Conservation (phyloP, 1,284 basidiomycete species). For the Heterobasidion irregulare region DNA sequence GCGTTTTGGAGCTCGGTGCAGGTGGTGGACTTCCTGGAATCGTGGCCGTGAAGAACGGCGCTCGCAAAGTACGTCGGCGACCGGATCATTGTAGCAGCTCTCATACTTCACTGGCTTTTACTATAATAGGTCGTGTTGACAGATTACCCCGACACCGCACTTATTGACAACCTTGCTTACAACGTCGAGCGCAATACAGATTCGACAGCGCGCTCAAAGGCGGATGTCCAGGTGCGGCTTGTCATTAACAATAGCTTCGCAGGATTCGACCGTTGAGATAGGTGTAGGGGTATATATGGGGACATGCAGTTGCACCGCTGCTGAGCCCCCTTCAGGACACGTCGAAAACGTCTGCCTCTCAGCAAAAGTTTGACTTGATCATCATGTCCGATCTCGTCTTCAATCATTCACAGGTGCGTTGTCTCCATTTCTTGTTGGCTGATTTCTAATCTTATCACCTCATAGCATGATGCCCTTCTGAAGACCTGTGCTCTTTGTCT, state of each 20-base stretch:
- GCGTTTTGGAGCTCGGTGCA: constrained; percentile 86
- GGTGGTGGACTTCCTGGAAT: constrained; percentile 87
- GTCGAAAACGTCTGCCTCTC: constrained; percentile 6
- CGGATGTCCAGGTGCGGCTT: constrained; percentile 41
- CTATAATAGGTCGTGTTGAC: constrained; percentile 72
- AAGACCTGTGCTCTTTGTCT: constrained; percentile 58
- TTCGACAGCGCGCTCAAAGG: constrained; percentile 18
- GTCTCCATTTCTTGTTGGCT: background rate
- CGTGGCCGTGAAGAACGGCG: constrained; percentile 63
- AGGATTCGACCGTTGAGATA: too few relatives aligned
- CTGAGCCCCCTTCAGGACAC: constrained; percentile 27
- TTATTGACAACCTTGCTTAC: constrained; percentile 72
- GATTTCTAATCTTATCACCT: constrained; percentile 4
- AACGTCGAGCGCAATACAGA: constrained; percentile 63
- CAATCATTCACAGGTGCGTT: constrained; percentile 70
- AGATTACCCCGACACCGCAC: constrained; percentile 81
- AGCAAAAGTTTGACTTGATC: constrained; percentile 62
- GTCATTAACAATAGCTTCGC: background rate
- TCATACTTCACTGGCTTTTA: background rate
- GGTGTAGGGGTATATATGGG: constrained; percentile 85
- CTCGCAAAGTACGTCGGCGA: constrained; percentile 35
- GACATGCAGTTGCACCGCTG: constrained; percentile 53
- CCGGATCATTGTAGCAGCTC: constrained; percentile 5
- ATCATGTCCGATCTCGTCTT: constrained; percentile 91
- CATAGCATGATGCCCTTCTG: constrained; percentile 77